Percentiles rank a stretch among this genome's conserved stretches.
Conservation (phyloP, 139 green algal species). For the Chlorella sp. region DNA sequence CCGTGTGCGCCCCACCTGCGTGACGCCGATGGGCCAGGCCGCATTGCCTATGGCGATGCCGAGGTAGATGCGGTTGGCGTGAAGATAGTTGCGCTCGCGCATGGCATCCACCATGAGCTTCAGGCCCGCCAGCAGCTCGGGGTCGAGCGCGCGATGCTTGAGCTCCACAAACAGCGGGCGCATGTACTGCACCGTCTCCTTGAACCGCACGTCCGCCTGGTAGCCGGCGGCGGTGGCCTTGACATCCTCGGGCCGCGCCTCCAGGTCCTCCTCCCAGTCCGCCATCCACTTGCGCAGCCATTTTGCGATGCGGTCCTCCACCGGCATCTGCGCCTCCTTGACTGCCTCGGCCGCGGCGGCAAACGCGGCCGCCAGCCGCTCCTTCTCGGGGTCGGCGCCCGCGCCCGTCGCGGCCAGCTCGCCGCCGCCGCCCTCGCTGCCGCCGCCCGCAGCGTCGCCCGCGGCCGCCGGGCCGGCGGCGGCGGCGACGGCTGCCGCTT, state of each 20-base stretch:
- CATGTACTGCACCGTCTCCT: conserved; percentile 86
- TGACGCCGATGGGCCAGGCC: conserved; percentile 98
- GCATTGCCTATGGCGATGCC: conserved; percentile 93
- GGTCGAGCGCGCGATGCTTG: conserved; percentile 57
- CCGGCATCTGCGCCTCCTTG: conserved; percentile 61
- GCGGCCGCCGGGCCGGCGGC: neutral
- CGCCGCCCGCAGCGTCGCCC: neutral
- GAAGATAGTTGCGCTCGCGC: conserved; percentile 90
- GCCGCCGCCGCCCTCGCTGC: neutral
- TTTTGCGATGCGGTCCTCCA: conserved; percentile 75
- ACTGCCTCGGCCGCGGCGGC: conserved; percentile 58
- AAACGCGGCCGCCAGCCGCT: conserved; percentile 49
- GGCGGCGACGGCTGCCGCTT: neutral
- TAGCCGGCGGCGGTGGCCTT: conserved; percentile 53
- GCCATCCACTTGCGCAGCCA: conserved; percentile 42
- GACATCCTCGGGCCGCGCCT: conserved; percentile 52
- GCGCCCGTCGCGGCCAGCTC: conserved; percentile 3
- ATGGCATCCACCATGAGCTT: conserved; percentile 69
- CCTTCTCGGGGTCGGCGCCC: conserved; percentile 3
- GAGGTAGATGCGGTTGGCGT: conserved; percentile 92
- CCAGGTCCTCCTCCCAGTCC: conserved; percentile 94
- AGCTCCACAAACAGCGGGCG: conserved; percentile 84
- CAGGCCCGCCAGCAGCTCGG: conserved; percentile 55
- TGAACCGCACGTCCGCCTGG: conserved; percentile 66
- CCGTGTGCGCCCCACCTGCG: conserved; percentile 81